These are phyloP conservation scores for Vicia villosa DNA, from an alignment of 306 rosid genomes.

Conservation along the genomic window DNA sequence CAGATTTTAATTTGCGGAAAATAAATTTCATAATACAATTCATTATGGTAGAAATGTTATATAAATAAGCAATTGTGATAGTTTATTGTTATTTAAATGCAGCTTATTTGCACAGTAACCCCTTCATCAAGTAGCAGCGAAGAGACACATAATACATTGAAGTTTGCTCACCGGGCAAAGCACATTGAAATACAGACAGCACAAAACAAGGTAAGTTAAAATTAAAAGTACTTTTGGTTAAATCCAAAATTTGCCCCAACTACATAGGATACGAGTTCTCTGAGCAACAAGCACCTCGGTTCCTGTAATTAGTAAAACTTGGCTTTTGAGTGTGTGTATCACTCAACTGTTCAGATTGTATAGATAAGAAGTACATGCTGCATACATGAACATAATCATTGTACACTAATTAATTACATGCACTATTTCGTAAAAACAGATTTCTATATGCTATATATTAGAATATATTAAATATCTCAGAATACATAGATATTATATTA, in stretches of 20 bases:
- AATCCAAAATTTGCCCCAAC: slow-evolving; percentile 12
- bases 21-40: slow-evolving; percentile 15
- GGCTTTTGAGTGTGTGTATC: background rate
- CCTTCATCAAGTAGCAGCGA: slow-evolving; percentile 96
- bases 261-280: background rate
- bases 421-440: background rate
- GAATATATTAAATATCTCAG: slow-evolving; percentile 3
- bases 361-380: background rate
- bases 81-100: slow-evolving; percentile 43
- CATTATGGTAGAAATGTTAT: slow-evolving; percentile 31
- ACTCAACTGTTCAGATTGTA: background rate
- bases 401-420: background rate
- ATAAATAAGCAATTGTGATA: slow-evolving; percentile 24
- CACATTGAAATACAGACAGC: slow-evolving; percentile 97
- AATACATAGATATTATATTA: background rate
- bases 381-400: background rate
- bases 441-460: slow-evolving; percentile 3
- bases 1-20: slow-evolving; percentile 34
- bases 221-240: background rate
- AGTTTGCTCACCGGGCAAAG: slow-evolving; percentile 97
- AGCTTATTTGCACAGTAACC: slow-evolving; percentile 98
- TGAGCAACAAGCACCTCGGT: slow-evolving; percentile 4
- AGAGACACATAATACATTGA: slow-evolving; percentile 95
- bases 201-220: slow-evolving; percentile 73
- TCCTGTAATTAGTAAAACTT: slow-evolving; percentile 6